Percentiles rank a stretch among this genome's conserved stretches.
phyloP scores from a whole-genome alignment of 805 yeast genomes.

The Candida insectorum region DNA sequence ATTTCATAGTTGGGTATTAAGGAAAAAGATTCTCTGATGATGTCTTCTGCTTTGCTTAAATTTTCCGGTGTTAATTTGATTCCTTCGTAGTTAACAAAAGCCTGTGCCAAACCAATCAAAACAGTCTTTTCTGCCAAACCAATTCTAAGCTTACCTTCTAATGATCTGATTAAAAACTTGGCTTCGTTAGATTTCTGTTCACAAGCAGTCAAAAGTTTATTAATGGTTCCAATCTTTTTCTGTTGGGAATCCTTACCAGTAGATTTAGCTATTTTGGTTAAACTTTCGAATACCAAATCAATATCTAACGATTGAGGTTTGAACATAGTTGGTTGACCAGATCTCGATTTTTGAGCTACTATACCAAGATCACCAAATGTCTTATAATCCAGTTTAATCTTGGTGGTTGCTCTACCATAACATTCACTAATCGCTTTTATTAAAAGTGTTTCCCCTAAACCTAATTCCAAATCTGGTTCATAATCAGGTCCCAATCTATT shows the following conservation, averaged over 20 bases:
- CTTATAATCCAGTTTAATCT: conserved; percentile 70
- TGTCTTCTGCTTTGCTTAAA: conserved; percentile 67
- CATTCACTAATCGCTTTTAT: conserved; percentile 87
- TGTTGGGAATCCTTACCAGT: conserved; percentile 82
- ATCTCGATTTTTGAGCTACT: conserved; percentile 80
- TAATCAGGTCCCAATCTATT: conserved; percentile 94
- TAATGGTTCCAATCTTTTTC: conserved; percentile 73
- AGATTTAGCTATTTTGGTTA: conserved; percentile 72
- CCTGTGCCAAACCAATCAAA: conserved; percentile 77
- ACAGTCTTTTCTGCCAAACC: conserved; percentile 95
- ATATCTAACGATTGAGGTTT: conserved; percentile 81
- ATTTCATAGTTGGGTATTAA: conserved; percentile 88
- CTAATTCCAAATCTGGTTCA: conserved; percentile 84
- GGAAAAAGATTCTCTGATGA: conserved; percentile 80
- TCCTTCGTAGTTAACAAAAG: conserved; percentile 62
- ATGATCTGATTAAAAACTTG: conserved; percentile 80
- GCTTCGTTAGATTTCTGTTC: conserved; percentile 71
- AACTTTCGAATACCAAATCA: conserved; percentile 65
- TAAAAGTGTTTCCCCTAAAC: conserved; percentile 85
- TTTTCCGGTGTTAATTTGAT: conserved; percentile 36
- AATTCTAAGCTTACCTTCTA: conserved; percentile 90
- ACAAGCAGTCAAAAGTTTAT: conserved; percentile 81
- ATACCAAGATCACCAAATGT: conserved; percentile 87
- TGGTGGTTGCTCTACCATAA: conserved; percentile 74
- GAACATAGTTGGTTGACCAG: conserved; percentile 89